Conservation (phyloP, 192 early-diverging fungal genomes). For the Backusella morwellensis region DNA sequence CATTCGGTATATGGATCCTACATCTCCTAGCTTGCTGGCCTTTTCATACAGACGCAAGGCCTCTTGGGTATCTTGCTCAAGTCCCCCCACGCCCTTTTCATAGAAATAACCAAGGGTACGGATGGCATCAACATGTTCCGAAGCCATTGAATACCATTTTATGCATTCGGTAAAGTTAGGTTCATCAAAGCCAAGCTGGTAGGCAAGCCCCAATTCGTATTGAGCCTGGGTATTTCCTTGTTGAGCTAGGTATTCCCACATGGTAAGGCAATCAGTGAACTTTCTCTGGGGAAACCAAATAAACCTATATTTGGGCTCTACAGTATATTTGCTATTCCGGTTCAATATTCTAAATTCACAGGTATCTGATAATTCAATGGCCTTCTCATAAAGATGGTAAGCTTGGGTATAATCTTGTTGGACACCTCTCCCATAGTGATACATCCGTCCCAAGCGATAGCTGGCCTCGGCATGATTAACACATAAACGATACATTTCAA, state of each 20-base stretch:
- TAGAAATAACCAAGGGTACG: not conserved
- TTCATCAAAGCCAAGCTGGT: not conserved
- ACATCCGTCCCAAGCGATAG: not conserved
- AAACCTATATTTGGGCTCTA: not conserved
- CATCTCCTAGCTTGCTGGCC: not conserved
- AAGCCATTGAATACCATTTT: not conserved
- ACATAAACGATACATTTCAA: not conserved
- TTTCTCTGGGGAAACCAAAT: not conserved
- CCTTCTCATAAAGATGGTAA: not conserved
- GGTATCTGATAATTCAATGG: not conserved
- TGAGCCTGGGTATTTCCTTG: not conserved
- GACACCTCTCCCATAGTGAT: not conserved
- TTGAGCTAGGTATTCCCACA: not conserved
- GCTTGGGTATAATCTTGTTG: not conserved
- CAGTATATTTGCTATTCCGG: not conserved
- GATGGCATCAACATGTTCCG: not conserved
- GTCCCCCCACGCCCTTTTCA: not conserved
- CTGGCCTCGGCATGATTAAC: not conserved
- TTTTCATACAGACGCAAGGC: not conserved
- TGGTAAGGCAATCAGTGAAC: not conserved
- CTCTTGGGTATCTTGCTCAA: not conserved
- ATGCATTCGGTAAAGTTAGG: not conserved
- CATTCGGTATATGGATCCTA: not conserved
- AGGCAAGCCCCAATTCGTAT: not conserved
- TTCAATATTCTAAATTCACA: not conserved